Base-by-base conservation (phyloP, 2,329 filamentous ascomycete species). In the Colletotrichum gigasporum region DNA sequence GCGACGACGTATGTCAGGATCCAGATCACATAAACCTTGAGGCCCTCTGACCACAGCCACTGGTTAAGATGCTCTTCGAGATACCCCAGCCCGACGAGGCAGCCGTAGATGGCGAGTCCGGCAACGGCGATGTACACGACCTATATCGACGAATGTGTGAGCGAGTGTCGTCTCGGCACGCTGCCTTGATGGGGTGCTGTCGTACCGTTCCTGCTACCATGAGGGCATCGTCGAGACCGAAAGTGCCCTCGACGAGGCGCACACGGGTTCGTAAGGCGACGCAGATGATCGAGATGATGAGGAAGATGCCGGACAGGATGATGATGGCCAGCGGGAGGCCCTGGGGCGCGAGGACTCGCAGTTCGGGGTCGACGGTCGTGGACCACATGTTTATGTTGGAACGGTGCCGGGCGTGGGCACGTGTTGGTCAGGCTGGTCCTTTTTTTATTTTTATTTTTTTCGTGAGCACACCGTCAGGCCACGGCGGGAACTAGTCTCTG, bases 1-100 rank as follows among this genome's bases (percentile, higher is more conserved):
- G 67, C 65, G 30, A 59, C 39, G 20, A 73, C 69, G 59, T 73
- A 73, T 14, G 69, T 57, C n/a, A 73, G 44, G 51, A 73, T 72
- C 70, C 71, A 73, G 32, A 73, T 63, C 30, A 69, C 68, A 34
- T 71, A 68, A 28, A 44, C 62, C 56, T 65, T 65, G 34, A 65
- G 62, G 16, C 65, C 68, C 32, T 71, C 72, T n/a, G 63, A 60
- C 51, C 71, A 66, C 63, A 72, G 63, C 63, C 59, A 69, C 24
- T 37, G 34, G 52, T 73, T 73, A 12, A 71, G 67, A n/a, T 68
- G 50, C 11, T 44, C 67, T 22, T 72, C 66, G 9, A 57, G 54
- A 3, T 64, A 68, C 4, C 72, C 72, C 2, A 74, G 39, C 3
- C 72, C 72, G 9, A 67, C 53, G 34, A 67, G 52, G 45, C 62